Conservation (phyloP, 1,139 yeast species). For the Yamadazyma triangularis region DNA sequence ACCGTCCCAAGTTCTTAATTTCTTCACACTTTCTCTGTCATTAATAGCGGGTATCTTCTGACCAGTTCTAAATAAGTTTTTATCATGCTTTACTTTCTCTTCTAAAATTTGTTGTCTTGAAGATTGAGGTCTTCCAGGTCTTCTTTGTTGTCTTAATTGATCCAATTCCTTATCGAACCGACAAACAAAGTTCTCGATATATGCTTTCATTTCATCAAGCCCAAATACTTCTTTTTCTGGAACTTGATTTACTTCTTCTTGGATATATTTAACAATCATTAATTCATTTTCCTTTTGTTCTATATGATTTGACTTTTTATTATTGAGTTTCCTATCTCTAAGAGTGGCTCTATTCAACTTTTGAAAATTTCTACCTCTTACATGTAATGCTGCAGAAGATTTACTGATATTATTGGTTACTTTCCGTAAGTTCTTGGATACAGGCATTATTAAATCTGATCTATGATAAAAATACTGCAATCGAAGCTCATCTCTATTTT, state of each 20-base stretch:
- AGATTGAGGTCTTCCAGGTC: slow-evolving; percentile 85
- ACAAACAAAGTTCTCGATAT: slow-evolving; percentile 59
- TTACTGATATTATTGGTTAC: slow-evolving; percentile 61
- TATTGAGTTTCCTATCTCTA: slow-evolving; percentile 66
- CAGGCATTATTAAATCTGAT: slow-evolving; percentile 54
- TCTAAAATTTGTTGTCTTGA: slow-evolving; percentile 65
- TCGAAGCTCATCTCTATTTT: slow-evolving; percentile 3
- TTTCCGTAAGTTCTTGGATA: slow-evolving; percentile 68
- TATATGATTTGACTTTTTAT: slow-evolving; percentile 49
- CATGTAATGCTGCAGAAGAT: slow-evolving; percentile 67
- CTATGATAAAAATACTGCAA: slow-evolving; percentile 1
- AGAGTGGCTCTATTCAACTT: slow-evolving; percentile 82
- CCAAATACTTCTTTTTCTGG: slow-evolving; percentile 40
- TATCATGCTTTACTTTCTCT: slow-evolving; percentile 56
- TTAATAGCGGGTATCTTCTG: slow-evolving; percentile 70
- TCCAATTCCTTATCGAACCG: slow-evolving; percentile 73
- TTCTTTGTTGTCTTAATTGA: slow-evolving; percentile 52
- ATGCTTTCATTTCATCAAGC: slow-evolving; percentile 53
- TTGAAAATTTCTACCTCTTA: slow-evolving; percentile 84
- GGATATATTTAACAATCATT: slow-evolving; percentile 57
- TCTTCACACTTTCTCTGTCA: slow-evolving; percentile 53
- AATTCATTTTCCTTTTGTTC: slow-evolving; percentile 60
- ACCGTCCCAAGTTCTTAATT: slow-evolving; percentile 73
- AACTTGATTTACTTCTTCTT: slow-evolving; percentile 52
- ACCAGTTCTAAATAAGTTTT: slow-evolving; percentile 62